Percentiles rank a stretch among this genome's conserved stretches.
phyloP scores from a whole-genome alignment of 202 grass and related monocot genomes.

The Saccharum hybrid region DNA sequence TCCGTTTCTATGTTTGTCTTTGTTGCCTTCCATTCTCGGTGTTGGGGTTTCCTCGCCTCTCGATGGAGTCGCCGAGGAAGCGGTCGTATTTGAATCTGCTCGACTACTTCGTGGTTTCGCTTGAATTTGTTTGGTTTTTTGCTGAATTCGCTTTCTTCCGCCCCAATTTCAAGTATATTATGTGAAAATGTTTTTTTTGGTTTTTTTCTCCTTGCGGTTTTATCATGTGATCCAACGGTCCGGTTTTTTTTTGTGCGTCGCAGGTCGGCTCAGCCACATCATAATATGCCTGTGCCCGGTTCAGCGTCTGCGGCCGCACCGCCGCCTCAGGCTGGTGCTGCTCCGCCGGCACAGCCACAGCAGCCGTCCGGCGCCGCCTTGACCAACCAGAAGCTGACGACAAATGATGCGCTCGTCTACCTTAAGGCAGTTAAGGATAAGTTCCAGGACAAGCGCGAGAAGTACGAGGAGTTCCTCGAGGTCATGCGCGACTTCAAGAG shows the following conservation, averaged over 20 bases:
- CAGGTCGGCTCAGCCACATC: slow-evolving; percentile 46
- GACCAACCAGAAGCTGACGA: slow-evolving; percentile 73
- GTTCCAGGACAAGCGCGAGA: slow-evolving; percentile 95
- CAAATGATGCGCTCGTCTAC: slow-evolving; percentile 90
- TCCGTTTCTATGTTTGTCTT: background rate
- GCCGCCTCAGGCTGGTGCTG: slow-evolving; percentile 32
- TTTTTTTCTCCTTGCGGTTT: background rate
- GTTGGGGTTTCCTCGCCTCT: slow-evolving; percentile 17
- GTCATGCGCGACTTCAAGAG: slow-evolving; percentile 99
- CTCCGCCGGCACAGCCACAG: slow-evolving; percentile 37
- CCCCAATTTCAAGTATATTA: slow-evolving; percentile 11
- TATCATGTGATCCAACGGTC: slow-evolving; percentile 41
- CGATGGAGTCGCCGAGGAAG: background rate
- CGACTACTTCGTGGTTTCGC: background rate
- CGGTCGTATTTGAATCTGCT: background rate
- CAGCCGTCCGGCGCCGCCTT: background rate
- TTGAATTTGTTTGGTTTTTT: background rate
- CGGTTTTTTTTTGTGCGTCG: background rate
- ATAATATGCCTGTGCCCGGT: slow-evolving; percentile 41
- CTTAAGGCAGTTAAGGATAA: slow-evolving; percentile 98
- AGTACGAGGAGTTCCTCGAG: slow-evolving; percentile 98
- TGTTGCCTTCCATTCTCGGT: background rate
- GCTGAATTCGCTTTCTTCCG: slow-evolving; percentile 22
- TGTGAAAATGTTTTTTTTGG: background rate
- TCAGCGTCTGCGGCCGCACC: slow-evolving; percentile 21